These are phyloP conservation scores for Leptoxyphium fumago DNA, from an alignment of 2,329 filamentous ascomycete species.

Conservation along the genomic window DNA sequence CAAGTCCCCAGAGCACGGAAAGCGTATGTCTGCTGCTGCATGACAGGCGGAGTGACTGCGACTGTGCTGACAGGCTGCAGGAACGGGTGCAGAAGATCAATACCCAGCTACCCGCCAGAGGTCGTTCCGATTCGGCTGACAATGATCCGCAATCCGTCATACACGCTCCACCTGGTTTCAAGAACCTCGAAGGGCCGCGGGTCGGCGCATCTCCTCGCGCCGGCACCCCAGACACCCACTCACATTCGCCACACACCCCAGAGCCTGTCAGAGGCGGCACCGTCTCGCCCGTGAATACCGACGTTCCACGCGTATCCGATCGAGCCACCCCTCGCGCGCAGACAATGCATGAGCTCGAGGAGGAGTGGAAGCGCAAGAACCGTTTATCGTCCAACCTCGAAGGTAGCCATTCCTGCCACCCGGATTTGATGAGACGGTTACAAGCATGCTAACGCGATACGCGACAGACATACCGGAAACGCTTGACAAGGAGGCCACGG, in stretches of 20 bases:
- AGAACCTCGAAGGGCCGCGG: conserved; percentile 44
- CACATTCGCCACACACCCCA: conserved; percentile 21
- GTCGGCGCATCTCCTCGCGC: neutral
- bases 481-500: conserved; percentile 23
- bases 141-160: conserved; percentile 84
- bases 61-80: conserved; percentile 8
- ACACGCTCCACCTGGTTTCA: conserved; percentile 73
- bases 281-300: conserved; percentile 59
- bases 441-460: conserved; percentile 3
- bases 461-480: conserved; percentile 31
- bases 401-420: conserved; percentile 35
- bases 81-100: conserved; percentile 30
- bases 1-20: conserved; percentile 16
- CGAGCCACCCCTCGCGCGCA: conserved; percentile 71
- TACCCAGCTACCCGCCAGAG: conserved; percentile 26
- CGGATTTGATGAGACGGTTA: neutral
- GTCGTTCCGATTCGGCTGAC: conserved; percentile 39
- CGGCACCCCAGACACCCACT: neutral
- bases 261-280: conserved; percentile 19
- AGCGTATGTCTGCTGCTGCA: conserved; percentile 11
- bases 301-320: conserved; percentile 48
- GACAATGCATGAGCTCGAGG: conserved; percentile 60
- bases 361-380: conserved; percentile 38
- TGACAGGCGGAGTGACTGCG: neutral
- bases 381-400: conserved; percentile 61